Conservation (phyloP, 495 filamentous ascomycete species). For the Terfezia claveryi region DNA sequence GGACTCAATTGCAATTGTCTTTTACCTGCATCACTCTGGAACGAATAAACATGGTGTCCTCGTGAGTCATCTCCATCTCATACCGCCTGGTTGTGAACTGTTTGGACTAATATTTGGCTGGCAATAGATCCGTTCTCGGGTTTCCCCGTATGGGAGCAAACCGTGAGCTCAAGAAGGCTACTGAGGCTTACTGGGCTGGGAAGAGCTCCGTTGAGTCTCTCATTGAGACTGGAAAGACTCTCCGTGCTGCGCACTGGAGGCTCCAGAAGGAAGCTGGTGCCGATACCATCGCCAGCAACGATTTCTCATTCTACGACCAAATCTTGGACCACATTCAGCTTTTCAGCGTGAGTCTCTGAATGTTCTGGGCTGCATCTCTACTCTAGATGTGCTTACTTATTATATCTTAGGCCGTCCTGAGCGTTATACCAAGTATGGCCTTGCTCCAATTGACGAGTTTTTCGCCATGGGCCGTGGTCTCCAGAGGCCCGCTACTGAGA, state of each 20-base stretch:
- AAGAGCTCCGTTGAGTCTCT: conserved; percentile 79
- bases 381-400: conserved; percentile 7
- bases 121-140: conserved; percentile 39
- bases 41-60: not conserved
- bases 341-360: conserved; percentile 65
- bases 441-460: conserved; percentile 80
- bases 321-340: conserved; percentile 97
- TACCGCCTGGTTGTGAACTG: no score
- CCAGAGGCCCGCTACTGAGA: conserved; percentile 46
- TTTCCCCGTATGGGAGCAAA: conserved; percentile 92
- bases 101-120: no score
- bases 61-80: not conserved
- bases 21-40: no score
- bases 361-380: conserved; percentile 1
- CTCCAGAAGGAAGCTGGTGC: conserved; percentile 96
- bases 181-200: conserved; percentile 87
- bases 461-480: conserved; percentile 98
- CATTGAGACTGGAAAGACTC: conserved; percentile 80
- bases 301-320: conserved; percentile 98
- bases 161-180: conserved; percentile 99
- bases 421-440: conserved; percentile 66
- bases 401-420: conserved; percentile 46
- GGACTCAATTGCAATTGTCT: no score
- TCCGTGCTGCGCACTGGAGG: conserved; percentile 93
- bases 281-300: conserved; percentile 92